phyloP scores from a whole-genome alignment of 202 grass and related monocot genomes.

The Cymbopogon flexuosus region DNA sequence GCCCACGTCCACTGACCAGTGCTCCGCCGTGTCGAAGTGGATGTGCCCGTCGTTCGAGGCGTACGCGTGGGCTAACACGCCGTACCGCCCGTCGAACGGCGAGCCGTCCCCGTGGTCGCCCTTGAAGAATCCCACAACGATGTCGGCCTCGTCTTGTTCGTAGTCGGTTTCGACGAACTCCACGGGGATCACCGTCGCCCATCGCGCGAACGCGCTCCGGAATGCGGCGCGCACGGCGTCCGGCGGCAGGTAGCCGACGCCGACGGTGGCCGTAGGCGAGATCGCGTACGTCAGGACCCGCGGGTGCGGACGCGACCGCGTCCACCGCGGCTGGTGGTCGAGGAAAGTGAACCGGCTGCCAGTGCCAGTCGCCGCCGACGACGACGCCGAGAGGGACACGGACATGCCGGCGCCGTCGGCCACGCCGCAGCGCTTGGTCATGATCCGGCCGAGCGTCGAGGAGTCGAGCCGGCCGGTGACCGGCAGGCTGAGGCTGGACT shows the following conservation, averaged over 20 bases:
- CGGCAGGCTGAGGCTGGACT: constrained; percentile 46
- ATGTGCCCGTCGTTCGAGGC: constrained; percentile 48
- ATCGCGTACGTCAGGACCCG: constrained; percentile 60
- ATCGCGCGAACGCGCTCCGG: constrained; percentile 54
- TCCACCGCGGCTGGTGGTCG: constrained; percentile 53
- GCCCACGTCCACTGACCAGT: constrained; percentile 16
- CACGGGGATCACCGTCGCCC: constrained; percentile 72
- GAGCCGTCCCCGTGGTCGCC: constrained; percentile 62
- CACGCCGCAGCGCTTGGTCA: constrained; percentile 64
- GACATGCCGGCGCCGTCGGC: constrained; percentile 11
- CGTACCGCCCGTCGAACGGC: constrained; percentile 63
- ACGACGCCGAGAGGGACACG: background rate
- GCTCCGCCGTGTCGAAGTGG: constrained; percentile 73
- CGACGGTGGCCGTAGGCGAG: constrained; percentile 27
- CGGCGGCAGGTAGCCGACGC: constrained; percentile 34
- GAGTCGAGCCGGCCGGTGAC: constrained; percentile 61
- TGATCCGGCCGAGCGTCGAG: constrained; percentile 49
- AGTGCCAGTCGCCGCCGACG: background rate
- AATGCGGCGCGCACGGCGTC: constrained; percentile 45
- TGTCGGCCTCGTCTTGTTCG: constrained; percentile 22
- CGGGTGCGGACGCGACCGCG: constrained; percentile 5
- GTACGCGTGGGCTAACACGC: constrained; percentile 60
- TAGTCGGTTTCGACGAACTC: constrained; percentile 43
- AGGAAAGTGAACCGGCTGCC: constrained; percentile 57
- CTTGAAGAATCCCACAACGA: constrained; percentile 61